These are phyloP conservation scores for Patellaria atrata DNA, from an alignment of 495 filamentous ascomycete genomes.

Conservation along the genomic window DNA sequence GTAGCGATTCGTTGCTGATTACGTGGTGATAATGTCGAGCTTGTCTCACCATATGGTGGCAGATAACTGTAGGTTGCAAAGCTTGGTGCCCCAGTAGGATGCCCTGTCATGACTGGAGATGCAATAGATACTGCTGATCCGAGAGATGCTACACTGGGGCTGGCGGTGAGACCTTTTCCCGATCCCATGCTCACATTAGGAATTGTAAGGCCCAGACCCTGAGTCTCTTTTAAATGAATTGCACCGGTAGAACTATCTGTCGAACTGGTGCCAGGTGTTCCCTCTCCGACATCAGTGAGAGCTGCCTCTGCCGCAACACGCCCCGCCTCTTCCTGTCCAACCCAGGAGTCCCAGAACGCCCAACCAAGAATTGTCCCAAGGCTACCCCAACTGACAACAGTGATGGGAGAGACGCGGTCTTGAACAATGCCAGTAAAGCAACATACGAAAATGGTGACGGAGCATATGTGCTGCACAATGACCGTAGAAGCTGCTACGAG, in stretches of 20 bases:
- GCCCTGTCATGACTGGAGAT: slow-evolving; percentile 6
- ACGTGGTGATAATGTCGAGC: slow-evolving; percentile 37
- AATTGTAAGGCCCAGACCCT: slow-evolving; percentile 9
- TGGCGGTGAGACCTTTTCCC: slow-evolving; percentile 10
- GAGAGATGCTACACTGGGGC: slow-evolving; percentile 13
- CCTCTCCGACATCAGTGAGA: slow-evolving; percentile 4
- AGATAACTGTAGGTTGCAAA: slow-evolving; percentile 11
- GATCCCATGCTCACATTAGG: neutral
- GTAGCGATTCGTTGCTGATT: slow-evolving; percentile 55
- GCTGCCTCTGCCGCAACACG: slow-evolving; percentile 13
- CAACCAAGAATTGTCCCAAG: slow-evolving; percentile 75
- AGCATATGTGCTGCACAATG: slow-evolving; percentile 91
- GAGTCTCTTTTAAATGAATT: slow-evolving; percentile 9
- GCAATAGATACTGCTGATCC: slow-evolving; percentile 6
- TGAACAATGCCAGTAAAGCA: slow-evolving; percentile 86
- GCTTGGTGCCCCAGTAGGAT: neutral
- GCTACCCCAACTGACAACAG: slow-evolving; percentile 72
- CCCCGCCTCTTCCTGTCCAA: slow-evolving; percentile 37
- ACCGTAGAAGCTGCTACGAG: slow-evolving; percentile 90
- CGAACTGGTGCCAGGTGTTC: slow-evolving; percentile 8
- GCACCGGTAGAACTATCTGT: no score
- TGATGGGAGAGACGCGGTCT: slow-evolving; percentile 68
- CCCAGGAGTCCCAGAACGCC: slow-evolving; percentile 83
- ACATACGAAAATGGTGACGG: slow-evolving; percentile 84
- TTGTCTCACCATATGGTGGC: slow-evolving; percentile 19